phyloP scores from a whole-genome alignment of 768 basidiomycete genomes.

The Podaxis sp. region DNA sequence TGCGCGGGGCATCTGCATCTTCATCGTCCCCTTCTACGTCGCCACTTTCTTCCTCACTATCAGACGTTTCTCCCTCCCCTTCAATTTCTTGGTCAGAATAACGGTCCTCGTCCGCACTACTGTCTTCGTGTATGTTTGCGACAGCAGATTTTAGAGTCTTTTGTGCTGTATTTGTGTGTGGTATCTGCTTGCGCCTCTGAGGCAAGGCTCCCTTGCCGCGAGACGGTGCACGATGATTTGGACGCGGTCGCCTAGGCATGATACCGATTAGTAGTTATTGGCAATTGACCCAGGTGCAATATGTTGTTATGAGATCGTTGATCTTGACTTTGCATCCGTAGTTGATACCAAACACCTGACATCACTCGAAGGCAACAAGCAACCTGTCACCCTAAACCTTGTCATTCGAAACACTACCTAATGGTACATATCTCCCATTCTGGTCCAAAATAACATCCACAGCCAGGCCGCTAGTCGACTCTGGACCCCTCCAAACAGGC shows the following conservation, averaged over 20 bases:
- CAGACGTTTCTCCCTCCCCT: neutral
- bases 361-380: neutral
- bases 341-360: neutral
- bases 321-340: neutral
- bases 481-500: conserved; percentile 53
- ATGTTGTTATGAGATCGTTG: neutral
- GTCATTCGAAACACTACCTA: conserved; percentile 20
- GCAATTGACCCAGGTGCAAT: neutral
- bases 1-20: conserved; percentile 21
- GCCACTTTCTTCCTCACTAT: conserved; percentile 8
- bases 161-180: neutral
- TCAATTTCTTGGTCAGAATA: conserved; percentile 8
- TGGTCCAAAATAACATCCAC: conserved; percentile 51
- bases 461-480: conserved; percentile 50
- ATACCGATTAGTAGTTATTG: neutral
- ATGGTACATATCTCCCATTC: conserved; percentile 52
- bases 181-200: neutral
- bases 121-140: neutral
- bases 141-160: neutral
- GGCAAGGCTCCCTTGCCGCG: neutral
- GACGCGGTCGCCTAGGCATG: conserved; percentile 37
- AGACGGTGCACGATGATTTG: conserved; percentile 9
- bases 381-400: neutral
- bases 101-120: conserved; percentile 13
- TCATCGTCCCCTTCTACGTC: conserved; percentile 15